phyloP scores from a whole-genome alignment of 2,329 filamentous ascomycete genomes.

The Ciborinia camelliae region DNA sequence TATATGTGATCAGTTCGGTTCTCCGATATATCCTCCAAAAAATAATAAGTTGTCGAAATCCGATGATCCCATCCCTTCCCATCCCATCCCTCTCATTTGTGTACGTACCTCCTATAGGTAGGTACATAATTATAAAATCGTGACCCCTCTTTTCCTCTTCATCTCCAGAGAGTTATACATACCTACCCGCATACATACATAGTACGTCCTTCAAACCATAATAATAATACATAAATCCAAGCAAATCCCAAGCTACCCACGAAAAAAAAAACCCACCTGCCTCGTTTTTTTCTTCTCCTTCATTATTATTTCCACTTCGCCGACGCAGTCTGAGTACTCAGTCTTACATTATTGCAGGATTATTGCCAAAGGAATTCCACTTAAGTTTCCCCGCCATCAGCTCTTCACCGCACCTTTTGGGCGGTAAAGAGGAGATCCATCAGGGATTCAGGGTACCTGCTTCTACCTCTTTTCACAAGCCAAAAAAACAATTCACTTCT shows the following conservation, averaged over 20 bases:
- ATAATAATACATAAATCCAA: constrained; percentile 6
- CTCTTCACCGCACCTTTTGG: constrained; percentile 16
- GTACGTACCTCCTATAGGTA: background rate
- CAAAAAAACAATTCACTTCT: background rate
- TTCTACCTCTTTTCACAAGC: constrained; percentile 9
- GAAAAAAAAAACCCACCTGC: background rate
- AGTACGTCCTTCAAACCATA: no score
- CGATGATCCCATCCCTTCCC: constrained; percentile 7
- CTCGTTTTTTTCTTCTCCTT: background rate
- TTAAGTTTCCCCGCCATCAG: constrained; percentile 10
- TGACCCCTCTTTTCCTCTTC: background rate
- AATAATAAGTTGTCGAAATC: background rate
- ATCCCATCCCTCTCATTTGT: constrained; percentile 1
- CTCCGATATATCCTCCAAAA: constrained; percentile 5
- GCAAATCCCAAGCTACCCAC: background rate
- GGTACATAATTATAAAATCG: background rate
- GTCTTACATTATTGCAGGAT: no score
- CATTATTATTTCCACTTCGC: background rate
- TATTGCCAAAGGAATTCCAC: background rate
- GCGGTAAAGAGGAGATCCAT: constrained; percentile 16
- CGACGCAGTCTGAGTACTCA: background rate
- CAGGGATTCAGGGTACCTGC: no score
- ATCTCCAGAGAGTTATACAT: no score
- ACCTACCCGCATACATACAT: no score
- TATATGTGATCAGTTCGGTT: background rate